A percentile compares a stretch with the other conserved stretches of the same genome.
phyloP scores from a whole-genome alignment of 352 stramenopile genomes.

The Phytophthora crassamura region DNA sequence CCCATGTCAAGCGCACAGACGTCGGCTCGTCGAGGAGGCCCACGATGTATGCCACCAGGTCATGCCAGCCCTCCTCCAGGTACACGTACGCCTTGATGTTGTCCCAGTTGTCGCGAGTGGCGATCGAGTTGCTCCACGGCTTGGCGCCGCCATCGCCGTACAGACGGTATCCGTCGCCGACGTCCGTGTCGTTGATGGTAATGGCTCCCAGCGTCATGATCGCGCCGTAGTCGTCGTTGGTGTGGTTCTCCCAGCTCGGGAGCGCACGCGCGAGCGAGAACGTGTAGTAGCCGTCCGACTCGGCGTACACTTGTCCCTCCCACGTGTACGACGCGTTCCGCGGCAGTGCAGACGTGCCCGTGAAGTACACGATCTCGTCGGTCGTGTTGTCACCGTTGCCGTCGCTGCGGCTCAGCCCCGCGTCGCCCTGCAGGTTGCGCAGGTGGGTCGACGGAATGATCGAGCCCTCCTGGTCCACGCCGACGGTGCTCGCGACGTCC shows the following conservation, averaged over 20 bases:
- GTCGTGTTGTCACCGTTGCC: conserved; percentile 16
- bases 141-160: conserved; percentile 36
- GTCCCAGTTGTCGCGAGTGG: conserved; percentile 40
- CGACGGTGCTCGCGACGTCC: conserved; percentile 33
- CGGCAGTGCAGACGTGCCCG: conserved; percentile 28
- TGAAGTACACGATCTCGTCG: conserved; percentile 41
- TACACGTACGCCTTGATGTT: conserved; percentile 43
- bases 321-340: conserved; percentile 37
- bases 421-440: conserved; percentile 32
- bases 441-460: conserved; percentile 44
- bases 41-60: conserved; percentile 35
- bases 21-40: conserved; percentile 34
- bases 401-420: conserved; percentile 34
- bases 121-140: conserved; percentile 42
- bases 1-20: conserved; percentile 40
- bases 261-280: conserved; percentile 37
- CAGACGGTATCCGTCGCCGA: conserved; percentile 32
- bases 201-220: conserved; percentile 30
- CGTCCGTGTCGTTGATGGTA: conserved; percentile 31
- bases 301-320: conserved; percentile 34
- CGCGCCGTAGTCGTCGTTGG: conserved; percentile 30
- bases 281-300: conserved; percentile 39
- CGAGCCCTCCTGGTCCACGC: conserved; percentile 35
- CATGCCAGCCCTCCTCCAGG: conserved; percentile 36
- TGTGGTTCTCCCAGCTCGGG: conserved; percentile 38